Conservation (phyloP, 225 moss, liverwort and hornwort genomes). For the Straminergon stramineum region DNA sequence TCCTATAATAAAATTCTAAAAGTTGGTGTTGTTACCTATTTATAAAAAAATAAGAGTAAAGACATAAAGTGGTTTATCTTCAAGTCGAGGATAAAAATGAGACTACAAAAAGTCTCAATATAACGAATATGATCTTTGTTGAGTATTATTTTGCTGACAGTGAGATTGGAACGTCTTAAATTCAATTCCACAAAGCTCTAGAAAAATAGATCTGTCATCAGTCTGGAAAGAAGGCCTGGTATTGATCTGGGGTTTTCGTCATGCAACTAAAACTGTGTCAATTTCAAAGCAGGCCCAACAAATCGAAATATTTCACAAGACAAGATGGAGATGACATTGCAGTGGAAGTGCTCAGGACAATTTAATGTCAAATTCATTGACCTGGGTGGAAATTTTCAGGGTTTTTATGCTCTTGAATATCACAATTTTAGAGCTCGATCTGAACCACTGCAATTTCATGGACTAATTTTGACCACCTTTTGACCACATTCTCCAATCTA, state of each 20-base stretch:
- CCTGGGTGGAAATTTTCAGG: not conserved
- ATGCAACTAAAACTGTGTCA: not conserved
- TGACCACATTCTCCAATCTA: not conserved
- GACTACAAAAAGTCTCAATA: too few species aligned
- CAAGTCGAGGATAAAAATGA: too few species aligned
- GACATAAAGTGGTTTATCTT: too few species aligned
- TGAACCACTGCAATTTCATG: not conserved
- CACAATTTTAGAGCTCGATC: not conserved
- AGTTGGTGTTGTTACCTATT: too few species aligned
- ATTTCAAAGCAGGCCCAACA: not conserved
- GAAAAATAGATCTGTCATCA: not conserved
- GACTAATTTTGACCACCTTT: not conserved
- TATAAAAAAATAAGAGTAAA: too few species aligned
- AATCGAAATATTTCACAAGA: not conserved
- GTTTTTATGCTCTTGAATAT: not conserved
- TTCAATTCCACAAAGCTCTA: not conserved
- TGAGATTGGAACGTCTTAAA: not conserved
- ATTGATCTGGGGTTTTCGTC: not conserved
- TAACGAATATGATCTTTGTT: too few species aligned
- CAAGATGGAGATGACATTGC: not conserved
- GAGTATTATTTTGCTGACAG: not conserved
- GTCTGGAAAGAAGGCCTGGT: not conserved
- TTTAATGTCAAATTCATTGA: not conserved
- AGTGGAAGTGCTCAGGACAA: not conserved
- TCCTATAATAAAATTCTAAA: too few species aligned